phyloP scores from a whole-genome alignment of 352 stramenopile species.

The Pythium grandisporangium region DNA sequence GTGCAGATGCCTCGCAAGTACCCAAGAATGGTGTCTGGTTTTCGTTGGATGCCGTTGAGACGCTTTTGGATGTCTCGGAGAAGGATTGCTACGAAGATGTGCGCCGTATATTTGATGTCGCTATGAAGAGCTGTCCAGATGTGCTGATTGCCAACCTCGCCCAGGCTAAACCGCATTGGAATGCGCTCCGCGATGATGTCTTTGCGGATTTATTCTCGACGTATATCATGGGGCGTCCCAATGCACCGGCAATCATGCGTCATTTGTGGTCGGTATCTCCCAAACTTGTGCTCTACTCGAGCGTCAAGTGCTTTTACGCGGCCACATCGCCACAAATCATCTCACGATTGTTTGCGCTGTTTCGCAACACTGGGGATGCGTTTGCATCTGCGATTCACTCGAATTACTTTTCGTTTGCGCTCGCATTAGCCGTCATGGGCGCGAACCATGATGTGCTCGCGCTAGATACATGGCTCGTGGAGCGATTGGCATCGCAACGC shows the following conservation, averaged over 20 bases:
- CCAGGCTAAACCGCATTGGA: constrained; percentile 67
- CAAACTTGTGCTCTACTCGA: constrained; percentile 83
- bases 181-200: constrained; percentile 72
- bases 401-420: constrained; percentile 85
- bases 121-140: constrained; percentile 79
- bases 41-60: constrained; percentile 76
- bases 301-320: constrained; percentile 82
- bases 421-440: constrained; percentile 72
- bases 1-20: constrained; percentile 73
- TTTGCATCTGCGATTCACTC: constrained; percentile 78
- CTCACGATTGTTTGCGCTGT: constrained; percentile 72
- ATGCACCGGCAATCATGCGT: constrained; percentile 83
- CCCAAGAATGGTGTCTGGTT: constrained; percentile 86
- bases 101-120: constrained; percentile 62
- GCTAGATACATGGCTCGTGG: constrained; percentile 75
- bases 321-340: constrained; percentile 74
- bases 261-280: constrained; percentile 79
- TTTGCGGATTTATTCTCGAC: constrained; percentile 84
- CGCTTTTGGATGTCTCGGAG: constrained; percentile 66
- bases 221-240: constrained; percentile 81
- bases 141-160: constrained; percentile 83
- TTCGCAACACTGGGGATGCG: constrained; percentile 76
- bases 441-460: constrained; percentile 83
- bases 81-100: constrained; percentile 82
- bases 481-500: constrained; percentile 65